Evolutionary conservation across 2,329 filamentous ascomycete genomes (phyloP).

Genomic region (Penicillium aurantiogriseum): DNA sequence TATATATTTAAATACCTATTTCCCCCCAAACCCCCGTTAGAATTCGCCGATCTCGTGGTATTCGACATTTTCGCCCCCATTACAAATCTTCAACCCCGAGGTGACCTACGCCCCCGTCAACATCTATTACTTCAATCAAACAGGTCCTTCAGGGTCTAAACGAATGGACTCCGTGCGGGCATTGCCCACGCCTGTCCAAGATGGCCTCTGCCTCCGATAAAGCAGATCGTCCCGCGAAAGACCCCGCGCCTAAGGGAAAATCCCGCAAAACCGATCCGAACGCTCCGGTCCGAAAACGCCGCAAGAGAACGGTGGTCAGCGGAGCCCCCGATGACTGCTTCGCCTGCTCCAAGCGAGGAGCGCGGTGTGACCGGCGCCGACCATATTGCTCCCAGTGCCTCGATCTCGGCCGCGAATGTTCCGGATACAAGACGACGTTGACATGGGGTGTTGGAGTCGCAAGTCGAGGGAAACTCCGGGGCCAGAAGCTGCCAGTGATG

Average conservation of each 20-base stretch:
- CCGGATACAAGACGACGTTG: conserved; percentile 92
- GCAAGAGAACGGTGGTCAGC: conserved; percentile 82
- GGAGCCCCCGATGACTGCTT: conserved; percentile 96
- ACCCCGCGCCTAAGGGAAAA: conserved; percentile 26
- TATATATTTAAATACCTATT: neutral
- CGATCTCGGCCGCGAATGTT: conserved; percentile 86
- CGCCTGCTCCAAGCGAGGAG: conserved; percentile 77
- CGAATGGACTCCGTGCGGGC: conserved; percentile 19
- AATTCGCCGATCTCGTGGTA: neutral
- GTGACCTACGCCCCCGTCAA: neutral
- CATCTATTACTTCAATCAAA: neutral
- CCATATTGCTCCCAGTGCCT: conserved; percentile 96
- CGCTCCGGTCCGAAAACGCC: conserved; percentile 60
- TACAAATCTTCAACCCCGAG: neutral
- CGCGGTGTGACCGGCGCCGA: conserved; percentile 84
- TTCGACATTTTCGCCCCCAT: neutral
- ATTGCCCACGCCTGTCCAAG: conserved; percentile 8
- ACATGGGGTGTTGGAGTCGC: conserved; percentile 97
- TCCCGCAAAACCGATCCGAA: conserved; percentile 28
- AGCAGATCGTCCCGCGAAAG: conserved; percentile 17
- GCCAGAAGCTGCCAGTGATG: conserved; percentile 69
- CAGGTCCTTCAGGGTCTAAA: neutral
- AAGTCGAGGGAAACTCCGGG: conserved; percentile 89
- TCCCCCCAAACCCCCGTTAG: neutral
- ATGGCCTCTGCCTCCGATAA: conserved; percentile 19